These are phyloP conservation scores for Aspergillus transmontanensis DNA, from an alignment of 2,329 filamentous ascomycete genomes.

Conservation along the genomic window DNA sequence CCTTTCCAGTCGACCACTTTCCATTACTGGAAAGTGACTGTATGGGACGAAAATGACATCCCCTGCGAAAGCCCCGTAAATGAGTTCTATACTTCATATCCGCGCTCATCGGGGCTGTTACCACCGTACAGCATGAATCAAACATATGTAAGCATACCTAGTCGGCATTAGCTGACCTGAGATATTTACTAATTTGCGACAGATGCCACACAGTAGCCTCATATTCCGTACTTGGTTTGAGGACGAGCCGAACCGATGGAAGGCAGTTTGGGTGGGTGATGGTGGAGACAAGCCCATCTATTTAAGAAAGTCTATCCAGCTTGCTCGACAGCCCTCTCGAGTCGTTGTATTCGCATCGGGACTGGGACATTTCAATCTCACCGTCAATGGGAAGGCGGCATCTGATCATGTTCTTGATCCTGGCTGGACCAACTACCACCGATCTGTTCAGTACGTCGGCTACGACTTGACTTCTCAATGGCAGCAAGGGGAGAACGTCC, in stretches of 20 bases:
- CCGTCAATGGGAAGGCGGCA: constrained; percentile 21
- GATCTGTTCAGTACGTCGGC: constrained; percentile 42
- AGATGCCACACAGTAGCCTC: constrained; percentile 27
- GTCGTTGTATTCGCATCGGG: constrained; percentile 27
- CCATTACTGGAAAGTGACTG: constrained; percentile 24
- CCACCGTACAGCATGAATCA: constrained; percentile 31
- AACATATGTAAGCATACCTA: constrained; percentile 16
- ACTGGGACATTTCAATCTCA: constrained; percentile 28
- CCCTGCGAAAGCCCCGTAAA: constrained; percentile 17
- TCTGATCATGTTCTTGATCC: constrained; percentile 28
- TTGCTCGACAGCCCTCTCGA: constrained; percentile 10
- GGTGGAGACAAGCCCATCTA: constrained; percentile 29
- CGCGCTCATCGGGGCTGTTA: constrained; percentile 21
- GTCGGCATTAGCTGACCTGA: not conserved
- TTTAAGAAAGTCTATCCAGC: constrained; percentile 22
- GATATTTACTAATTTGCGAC: not conserved
- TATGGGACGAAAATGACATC: constrained; percentile 21
- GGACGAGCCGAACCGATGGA: constrained; percentile 26
- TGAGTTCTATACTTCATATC: constrained; percentile 27
- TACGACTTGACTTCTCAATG: constrained; percentile 46
- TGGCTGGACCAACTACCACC: constrained; percentile 30
- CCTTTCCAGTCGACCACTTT: constrained; percentile 21
- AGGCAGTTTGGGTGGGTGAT: constrained; percentile 29
- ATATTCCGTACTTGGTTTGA: constrained; percentile 31
- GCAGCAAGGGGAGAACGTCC: constrained; percentile 33